A percentile compares a stretch with the other conserved stretches of the same genome.
Evolutionary conservation across 225 moss, liverwort and hornwort species (phyloP).

Genomic region (Sphagnum contortum): DNA sequence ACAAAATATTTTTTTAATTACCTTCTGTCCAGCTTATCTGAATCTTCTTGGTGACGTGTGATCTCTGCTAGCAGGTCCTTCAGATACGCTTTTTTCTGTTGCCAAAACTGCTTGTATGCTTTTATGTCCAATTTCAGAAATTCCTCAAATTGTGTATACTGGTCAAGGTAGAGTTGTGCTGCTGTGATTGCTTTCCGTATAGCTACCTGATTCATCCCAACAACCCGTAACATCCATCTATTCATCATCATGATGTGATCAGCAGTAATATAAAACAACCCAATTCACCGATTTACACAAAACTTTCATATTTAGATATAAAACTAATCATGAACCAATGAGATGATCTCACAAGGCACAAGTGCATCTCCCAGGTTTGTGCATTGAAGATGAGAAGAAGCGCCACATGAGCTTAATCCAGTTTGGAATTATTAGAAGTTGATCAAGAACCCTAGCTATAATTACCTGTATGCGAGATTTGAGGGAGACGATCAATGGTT

Average conservation of each 20-base stretch:
- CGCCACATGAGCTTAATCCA: too few relatives aligned
- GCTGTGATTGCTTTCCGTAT: constrained; percentile 53
- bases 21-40: constrained; percentile 66
- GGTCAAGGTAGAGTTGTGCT: constrained; percentile 43
- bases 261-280: too few relatives aligned
- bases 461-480: constrained; percentile 53
- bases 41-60: constrained; percentile 49
- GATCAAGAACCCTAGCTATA: too few relatives aligned
- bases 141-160: constrained; percentile 52
- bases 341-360: too few relatives aligned
- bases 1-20: not conserved
- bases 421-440: too few relatives aligned
- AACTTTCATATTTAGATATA: too few relatives aligned
- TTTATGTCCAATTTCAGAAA: constrained; percentile 47
- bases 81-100: constrained; percentile 40
- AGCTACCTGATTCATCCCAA: constrained; percentile 34
- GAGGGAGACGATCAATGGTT: constrained; percentile 40
- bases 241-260: not conserved
- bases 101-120: constrained; percentile 39
- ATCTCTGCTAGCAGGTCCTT: constrained; percentile 64
- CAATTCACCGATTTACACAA: too few relatives aligned
- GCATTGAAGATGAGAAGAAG: too few relatives aligned
- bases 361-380: too few relatives aligned
- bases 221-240: not conserved
- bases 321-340: too few relatives aligned